These are phyloP conservation scores for Platanthera guangdongensis DNA, from an alignment of 106 monocot species.

Conservation along the genomic window DNA sequence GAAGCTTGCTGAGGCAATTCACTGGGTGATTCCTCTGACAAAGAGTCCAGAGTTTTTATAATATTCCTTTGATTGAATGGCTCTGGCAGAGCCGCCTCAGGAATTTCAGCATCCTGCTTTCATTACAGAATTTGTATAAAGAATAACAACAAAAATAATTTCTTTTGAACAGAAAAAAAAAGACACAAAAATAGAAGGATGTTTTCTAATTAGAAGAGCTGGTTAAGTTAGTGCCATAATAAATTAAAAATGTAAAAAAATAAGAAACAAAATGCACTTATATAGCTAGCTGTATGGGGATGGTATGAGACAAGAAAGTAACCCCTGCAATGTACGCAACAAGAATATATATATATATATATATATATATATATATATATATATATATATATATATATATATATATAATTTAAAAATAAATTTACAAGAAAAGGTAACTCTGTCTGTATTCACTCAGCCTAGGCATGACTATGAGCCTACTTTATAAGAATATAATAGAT, in stretches of 20 bases:
- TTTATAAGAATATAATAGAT: too few species aligned
- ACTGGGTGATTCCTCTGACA: constrained; percentile 4
- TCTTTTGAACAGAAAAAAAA: not conserved
- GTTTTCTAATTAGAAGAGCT: not conserved
- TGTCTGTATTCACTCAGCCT: too few species aligned
- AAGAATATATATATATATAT: not conserved
- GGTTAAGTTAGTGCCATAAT: not conserved
- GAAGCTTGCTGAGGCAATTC: constrained; percentile 12
- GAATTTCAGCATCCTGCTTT: constrained; percentile 42
- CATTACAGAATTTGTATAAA: not conserved
- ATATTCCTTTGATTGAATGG: constrained; percentile 31
- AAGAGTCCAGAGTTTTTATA: not conserved
- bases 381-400: not conserved
- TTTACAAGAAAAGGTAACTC: too few species aligned
- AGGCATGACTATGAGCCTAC: too few species aligned
- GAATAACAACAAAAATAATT: not conserved
- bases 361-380: not conserved
- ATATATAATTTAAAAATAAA: not conserved
- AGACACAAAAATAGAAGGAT: not conserved
- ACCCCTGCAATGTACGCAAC: not conserved
- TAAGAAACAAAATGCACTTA: too few species aligned
- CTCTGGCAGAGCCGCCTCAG: constrained; percentile 48
- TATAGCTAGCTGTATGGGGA: too few species aligned
- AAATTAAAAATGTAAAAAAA: not conserved
- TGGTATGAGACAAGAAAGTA: too few species aligned